Evolutionary conservation across 2,329 filamentous ascomycete genomes (phyloP).

Genomic region (Ascochyta lentis): DNA sequence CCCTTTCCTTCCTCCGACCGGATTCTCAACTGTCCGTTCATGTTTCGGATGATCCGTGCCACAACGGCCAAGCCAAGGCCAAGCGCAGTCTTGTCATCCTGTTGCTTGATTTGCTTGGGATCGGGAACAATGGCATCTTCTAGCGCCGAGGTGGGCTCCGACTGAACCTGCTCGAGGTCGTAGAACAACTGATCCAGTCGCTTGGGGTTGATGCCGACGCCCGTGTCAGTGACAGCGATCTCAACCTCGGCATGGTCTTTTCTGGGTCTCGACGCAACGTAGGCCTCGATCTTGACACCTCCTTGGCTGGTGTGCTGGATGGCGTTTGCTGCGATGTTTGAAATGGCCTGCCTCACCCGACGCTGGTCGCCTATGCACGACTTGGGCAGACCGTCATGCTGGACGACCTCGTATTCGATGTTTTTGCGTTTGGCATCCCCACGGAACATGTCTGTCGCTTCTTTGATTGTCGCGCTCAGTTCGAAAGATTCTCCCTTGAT

Average conservation of each 20-base stretch:
- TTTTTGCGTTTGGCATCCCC: constrained; percentile 78
- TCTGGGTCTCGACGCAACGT: constrained; percentile 54
- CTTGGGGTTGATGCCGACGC: constrained; percentile 65
- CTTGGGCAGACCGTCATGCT: constrained; percentile 72
- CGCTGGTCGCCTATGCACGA: constrained; percentile 80
- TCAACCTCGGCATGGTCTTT: constrained; percentile 70
- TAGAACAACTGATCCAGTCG: constrained; percentile 67
- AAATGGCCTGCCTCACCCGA: constrained; percentile 80
- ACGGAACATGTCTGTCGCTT: constrained; percentile 77
- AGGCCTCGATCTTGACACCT: constrained; percentile 73
- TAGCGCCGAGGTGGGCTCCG: constrained; percentile 34
- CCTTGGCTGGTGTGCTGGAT: constrained; percentile 77
- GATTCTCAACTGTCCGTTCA: constrained; percentile 84
- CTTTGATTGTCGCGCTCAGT: constrained; percentile 71
- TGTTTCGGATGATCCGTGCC: constrained; percentile 84
- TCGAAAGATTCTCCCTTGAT: constrained; percentile 84
- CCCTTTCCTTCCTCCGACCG: constrained; percentile 85
- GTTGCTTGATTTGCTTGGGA: constrained; percentile 37
- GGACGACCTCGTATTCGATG: constrained; percentile 71
- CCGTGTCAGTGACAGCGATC: constrained; percentile 77
- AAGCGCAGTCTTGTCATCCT: constrained; percentile 59
- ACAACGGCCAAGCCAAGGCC: constrained; percentile 88
- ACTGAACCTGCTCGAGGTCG: constrained; percentile 69
- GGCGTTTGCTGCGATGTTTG: constrained; percentile 84
- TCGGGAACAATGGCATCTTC: constrained; percentile 44